Evolutionary conservation across 371 early-diverging fungal genomes (phyloP), one percentile per base, ranked within the genome.

Genomic region (Entomophthora muscae): DNA sequence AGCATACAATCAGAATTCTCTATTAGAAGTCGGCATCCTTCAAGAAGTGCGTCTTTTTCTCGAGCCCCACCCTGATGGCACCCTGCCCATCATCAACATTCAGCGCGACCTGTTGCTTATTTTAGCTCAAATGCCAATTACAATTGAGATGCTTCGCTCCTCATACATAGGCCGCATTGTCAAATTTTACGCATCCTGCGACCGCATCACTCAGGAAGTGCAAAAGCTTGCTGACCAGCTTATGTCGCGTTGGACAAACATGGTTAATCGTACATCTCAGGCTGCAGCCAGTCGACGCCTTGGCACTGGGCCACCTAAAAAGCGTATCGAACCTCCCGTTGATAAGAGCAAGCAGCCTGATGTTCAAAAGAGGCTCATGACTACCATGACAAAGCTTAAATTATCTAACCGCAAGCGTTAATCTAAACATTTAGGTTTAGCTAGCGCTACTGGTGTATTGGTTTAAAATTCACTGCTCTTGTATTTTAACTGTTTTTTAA

Each of bases 101-200:
- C 61, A 61, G 42, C 23, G 23, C 12, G 61, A 61, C 23, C 42
- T 61, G 5, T 22, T 61, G 21, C 26, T 7, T 13, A 12, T 61
- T n/a, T 30, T 61, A 13, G 42, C 21, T 3, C 28, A 61, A 24
- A 23, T 61, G 61, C 61, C 61, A 17, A 61, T 61, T 32, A 61
- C 61, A 23, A 51, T 26, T 30, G 30, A 61, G 10, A 33, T 61
- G 32, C 22, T 61, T 32, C 61, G 61, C 26, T 29, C 31, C 22
- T 32, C 61, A 3, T 61, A 28, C 22, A 24, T 61, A 2, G 61
- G 61, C 21, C 1, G 61, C 1, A 30, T 61, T 61, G 61, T 61
- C 26, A 30, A 61, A 22, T 61, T 61, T 30, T 61, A 61, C 42
- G 12, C 33, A 1, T 13, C n/a, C 12, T 28, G 21, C 22, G 33